Evolutionary conservation across 2,329 filamentous ascomycete genomes (phyloP).

Genomic region (Colletotrichum trifolii): DNA sequence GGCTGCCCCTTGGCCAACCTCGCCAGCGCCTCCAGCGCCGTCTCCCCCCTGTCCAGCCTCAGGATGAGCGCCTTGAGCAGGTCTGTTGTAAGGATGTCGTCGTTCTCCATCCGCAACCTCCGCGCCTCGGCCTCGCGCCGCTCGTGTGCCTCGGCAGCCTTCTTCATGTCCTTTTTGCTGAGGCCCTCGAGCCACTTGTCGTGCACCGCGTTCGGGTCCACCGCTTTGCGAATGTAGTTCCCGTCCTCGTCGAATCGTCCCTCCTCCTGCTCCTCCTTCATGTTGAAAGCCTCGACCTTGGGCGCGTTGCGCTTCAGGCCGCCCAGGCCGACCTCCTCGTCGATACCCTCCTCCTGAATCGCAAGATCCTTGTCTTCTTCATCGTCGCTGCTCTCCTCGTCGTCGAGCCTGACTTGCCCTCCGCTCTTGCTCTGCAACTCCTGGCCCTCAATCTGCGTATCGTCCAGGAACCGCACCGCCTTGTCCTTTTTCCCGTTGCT

Average conservation of each 20-base stretch:
- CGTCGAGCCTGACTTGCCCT: slow-evolving; percentile 73
- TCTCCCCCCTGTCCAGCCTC: slow-evolving; percentile 83
- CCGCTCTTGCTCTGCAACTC: slow-evolving; percentile 79
- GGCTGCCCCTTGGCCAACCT: slow-evolving; percentile 77
- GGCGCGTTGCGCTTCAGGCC: slow-evolving; percentile 93
- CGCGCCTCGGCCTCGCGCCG: slow-evolving; percentile 83
- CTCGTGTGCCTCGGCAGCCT: slow-evolving; percentile 87
- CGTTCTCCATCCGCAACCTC: slow-evolving; percentile 77
- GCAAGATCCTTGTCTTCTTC: slow-evolving; percentile 81
- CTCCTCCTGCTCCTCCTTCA: slow-evolving; percentile 89
- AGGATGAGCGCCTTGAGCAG: slow-evolving; percentile 79
- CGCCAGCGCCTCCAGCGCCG: slow-evolving; percentile 86
- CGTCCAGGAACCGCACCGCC: slow-evolving; percentile 69
- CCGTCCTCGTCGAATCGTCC: slow-evolving; percentile 91
- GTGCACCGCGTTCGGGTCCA: slow-evolving; percentile 88
- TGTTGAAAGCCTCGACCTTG: slow-evolving; percentile 95
- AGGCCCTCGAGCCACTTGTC: slow-evolving; percentile 93
- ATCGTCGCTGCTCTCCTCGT: slow-evolving; percentile 68
- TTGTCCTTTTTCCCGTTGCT: slow-evolving; percentile 65
- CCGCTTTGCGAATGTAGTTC: slow-evolving; percentile 91
- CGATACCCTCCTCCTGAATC: slow-evolving; percentile 79
- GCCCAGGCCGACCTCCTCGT: slow-evolving; percentile 90
- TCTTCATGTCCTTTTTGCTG: slow-evolving; percentile 92
- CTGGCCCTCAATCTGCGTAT: slow-evolving; percentile 79
- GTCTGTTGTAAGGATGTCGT: slow-evolving; percentile 78